Conservation (phyloP, 768 basidiomycete species). For the Auriscalpium orientale region DNA sequence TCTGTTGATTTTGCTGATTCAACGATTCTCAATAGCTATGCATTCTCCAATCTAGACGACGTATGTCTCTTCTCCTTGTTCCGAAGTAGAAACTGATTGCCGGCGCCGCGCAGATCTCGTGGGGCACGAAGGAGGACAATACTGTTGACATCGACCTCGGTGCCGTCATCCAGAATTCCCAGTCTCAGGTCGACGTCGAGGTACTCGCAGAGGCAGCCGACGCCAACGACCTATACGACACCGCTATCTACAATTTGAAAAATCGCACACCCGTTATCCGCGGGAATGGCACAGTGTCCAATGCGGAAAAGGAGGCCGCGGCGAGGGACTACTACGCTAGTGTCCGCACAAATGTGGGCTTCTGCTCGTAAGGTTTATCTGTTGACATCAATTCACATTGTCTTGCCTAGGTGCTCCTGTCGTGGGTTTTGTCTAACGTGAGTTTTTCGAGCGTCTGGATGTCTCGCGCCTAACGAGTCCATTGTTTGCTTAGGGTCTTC, state of each 20-base stretch:
- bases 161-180: conserved; percentile 70
- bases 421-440: conserved; percentile 84
- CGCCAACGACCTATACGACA: conserved; percentile 78
- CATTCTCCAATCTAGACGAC: conserved; percentile 81
- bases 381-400: neutral
- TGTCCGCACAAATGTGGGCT: conserved; percentile 70
- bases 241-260: conserved; percentile 69
- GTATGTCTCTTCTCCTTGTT: conserved; percentile 31
- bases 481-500: conserved; percentile 41
- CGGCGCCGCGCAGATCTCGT: conserved; percentile 53
- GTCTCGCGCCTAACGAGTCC: neutral
- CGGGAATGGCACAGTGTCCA: conserved; percentile 29
- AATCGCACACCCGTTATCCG: conserved; percentile 36
- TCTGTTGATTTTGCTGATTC: conserved; percentile 4
- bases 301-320: conserved; percentile 61
- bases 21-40: conserved; percentile 46
- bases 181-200: conserved; percentile 83
- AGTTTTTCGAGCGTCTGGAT: conserved; percentile 13
- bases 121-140: conserved; percentile 94
- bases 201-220: conserved; percentile 76
- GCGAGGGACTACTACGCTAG: conserved; percentile 86
- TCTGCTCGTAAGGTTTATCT: neutral
- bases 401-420: conserved; percentile 46
- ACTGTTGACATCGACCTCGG: conserved; percentile 72
- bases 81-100: too few species aligned